phyloP scores from a whole-genome alignment of 2,329 filamentous ascomycete species.

The Teratosphaeria destructans region DNA sequence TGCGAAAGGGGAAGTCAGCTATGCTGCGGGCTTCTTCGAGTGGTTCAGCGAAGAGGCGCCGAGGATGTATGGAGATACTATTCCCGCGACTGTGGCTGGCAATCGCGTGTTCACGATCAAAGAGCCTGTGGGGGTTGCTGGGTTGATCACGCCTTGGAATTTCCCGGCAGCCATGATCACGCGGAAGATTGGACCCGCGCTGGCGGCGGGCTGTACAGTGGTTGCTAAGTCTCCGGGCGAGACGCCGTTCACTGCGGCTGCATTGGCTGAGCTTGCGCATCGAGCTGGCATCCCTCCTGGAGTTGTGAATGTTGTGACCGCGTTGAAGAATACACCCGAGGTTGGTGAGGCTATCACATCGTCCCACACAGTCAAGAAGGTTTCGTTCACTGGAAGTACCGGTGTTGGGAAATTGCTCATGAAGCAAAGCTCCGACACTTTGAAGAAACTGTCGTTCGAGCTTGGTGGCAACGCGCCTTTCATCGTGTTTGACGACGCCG shows the following conservation, averaged over 20 bases:
- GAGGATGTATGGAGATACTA: constrained; percentile 62
- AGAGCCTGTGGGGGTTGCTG: constrained; percentile 76
- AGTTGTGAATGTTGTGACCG: constrained; percentile 81
- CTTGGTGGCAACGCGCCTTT: constrained; percentile 92
- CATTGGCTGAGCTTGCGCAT: constrained; percentile 73
- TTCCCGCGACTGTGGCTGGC: constrained; percentile 56
- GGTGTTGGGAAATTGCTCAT: constrained; percentile 66
- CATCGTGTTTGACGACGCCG: constrained; percentile 89
- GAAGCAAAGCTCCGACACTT: constrained; percentile 73
- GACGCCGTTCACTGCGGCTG: constrained; percentile 83
- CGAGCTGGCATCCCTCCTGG: constrained; percentile 83
- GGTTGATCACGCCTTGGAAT: constrained; percentile 82
- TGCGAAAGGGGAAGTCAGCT: constrained; percentile 60
- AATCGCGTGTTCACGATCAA: constrained; percentile 71
- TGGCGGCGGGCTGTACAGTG: constrained; percentile 92
- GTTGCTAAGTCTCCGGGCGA: constrained; percentile 86
- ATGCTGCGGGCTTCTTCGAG: constrained; percentile 66
- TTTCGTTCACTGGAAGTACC: constrained; percentile 81
- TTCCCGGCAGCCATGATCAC: constrained; percentile 48
- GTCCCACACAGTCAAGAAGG: constrained; percentile 67
- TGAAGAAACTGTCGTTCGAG: constrained; percentile 83
- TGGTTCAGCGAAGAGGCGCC: constrained; percentile 77
- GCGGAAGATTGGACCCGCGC: constrained; percentile 45
- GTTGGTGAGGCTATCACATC: constrained; percentile 71
- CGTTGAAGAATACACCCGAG: constrained; percentile 65